A percentile compares a stretch with the other conserved stretches of the same genome.
These are phyloP conservation scores for Hirschioporus abietinus DNA, from an alignment of 768 basidiomycete genomes.

Conservation along the genomic window DNA sequence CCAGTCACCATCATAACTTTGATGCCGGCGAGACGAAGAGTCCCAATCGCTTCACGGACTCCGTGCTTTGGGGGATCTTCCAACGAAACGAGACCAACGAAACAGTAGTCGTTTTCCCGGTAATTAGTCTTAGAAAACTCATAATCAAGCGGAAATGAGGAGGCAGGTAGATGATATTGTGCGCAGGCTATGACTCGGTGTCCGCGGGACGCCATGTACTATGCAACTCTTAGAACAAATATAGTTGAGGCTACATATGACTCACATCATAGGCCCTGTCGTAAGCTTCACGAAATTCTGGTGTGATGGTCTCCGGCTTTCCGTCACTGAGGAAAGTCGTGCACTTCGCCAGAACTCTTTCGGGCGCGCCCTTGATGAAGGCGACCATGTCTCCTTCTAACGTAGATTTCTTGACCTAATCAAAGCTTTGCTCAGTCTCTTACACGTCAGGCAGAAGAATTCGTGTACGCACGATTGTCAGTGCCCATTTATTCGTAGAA, in stretches of 20 bases:
- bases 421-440: constrained; percentile 1
- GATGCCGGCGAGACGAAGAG: constrained; percentile 64
- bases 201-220: constrained; percentile 77
- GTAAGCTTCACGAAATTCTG: constrained; percentile 48
- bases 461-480: constrained; percentile 48
- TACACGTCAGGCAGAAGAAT: not conserved
- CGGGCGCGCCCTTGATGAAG: constrained; percentile 67
- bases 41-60: constrained; percentile 67
- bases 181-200: constrained; percentile 74
- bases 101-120: constrained; percentile 53
- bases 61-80: constrained; percentile 72
- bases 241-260: not conserved
- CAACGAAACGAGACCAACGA: constrained; percentile 59
- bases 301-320: constrained; percentile 39
- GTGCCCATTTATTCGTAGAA: constrained; percentile 68
- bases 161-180: constrained; percentile 47
- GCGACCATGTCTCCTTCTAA: constrained; percentile 40
- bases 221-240: constrained; percentile 7
- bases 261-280: constrained; percentile 59
- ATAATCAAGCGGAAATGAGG: constrained; percentile 40
- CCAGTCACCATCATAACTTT: constrained; percentile 78
- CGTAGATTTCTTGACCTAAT: constrained; percentile 53
- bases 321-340: constrained; percentile 55
- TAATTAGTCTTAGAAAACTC: constrained; percentile 55
- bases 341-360: constrained; percentile 62